Evolutionary conservation across 352 stramenopile genomes (phyloP), one percentile per base, ranked within the genome.

Genomic region (Globisporangium middletonii): DNA sequence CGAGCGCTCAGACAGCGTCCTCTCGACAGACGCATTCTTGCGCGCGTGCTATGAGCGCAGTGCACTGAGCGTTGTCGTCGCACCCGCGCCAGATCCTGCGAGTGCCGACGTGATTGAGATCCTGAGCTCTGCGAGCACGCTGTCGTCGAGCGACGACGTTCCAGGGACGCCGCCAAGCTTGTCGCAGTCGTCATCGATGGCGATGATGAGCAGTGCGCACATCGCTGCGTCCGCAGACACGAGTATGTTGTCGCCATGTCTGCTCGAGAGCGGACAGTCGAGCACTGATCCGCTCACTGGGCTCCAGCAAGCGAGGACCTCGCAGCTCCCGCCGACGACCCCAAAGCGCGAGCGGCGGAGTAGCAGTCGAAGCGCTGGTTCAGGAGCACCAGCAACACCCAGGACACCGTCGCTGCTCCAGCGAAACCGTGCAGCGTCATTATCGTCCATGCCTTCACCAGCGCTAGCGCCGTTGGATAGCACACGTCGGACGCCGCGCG

Each of bases 171-270:
- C 33, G 18, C 35, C 33, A 12, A 52, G 30, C 28, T 12, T 8
- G 12, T 38, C 33, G 33, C 33, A 6, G 7, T 12, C 33, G 33
- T 38, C 33, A 38, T n/a, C n/a, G n/a, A 5, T 38, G 7, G 33
- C 33, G 6, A 38, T 38, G 33, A 38, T 38, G 41, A 0, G 6
- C 44, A 49, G 38, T 7, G 12, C 33, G n/a, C 19, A 26, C 47
- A 8, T 38, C 4, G 27, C 35, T 47, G 48, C 59, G 30, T 51
- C 59, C 33, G 52, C 59, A 28, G 53, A 60, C 19, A 43, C 48
- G 19, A 60, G 47, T 16, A 46, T 60, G 46, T 27, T 45, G 18
- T 65, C 59, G 30, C 37, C 53, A n/a, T 60, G 53, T 43, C 3
- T 60, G 46, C 53, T 60, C 13, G 50, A 47, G 41, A 57, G 41